A percentile compares a stretch with the other conserved stretches of the same genome.
Conservation (phyloP, 306 rosid species). For the Fragaria iinumae region DNA sequence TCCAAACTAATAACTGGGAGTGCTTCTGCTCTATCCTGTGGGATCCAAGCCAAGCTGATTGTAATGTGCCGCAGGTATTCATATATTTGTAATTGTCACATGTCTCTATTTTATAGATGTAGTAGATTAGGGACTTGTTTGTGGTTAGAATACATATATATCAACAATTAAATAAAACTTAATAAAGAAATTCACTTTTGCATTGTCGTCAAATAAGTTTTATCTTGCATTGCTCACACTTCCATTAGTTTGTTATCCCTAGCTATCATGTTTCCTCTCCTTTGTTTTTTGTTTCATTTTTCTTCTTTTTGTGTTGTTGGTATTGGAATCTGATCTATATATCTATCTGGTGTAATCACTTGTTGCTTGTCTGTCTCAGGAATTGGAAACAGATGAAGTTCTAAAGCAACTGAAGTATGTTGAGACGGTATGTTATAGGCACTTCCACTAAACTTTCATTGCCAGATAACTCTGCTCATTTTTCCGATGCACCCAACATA, state of each 20-base stretch:
- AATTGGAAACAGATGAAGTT: conserved; percentile 70
- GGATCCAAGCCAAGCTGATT: conserved; percentile 54
- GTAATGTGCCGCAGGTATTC: conserved; percentile 54
- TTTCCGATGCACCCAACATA: neutral
- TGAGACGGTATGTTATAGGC: conserved; percentile 56
- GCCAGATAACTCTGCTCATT: neutral
- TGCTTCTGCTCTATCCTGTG: conserved; percentile 50
- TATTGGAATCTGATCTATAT: neutral
- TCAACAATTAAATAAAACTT: neutral
- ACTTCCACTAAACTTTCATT: neutral
- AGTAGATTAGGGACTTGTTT: neutral
- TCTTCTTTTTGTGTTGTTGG: neutral
- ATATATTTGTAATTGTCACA: neutral
- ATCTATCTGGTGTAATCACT: neutral
- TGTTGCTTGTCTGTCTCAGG: conserved; percentile 48
- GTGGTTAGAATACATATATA: neutral
- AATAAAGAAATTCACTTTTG: neutral
- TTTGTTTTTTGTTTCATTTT: conserved; percentile 10
- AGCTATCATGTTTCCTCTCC: neutral
- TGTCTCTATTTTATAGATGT: neutral
- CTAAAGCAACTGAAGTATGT: conserved; percentile 74
- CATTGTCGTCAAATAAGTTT: neutral
- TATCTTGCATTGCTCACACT: neutral
- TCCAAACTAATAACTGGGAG: conserved; percentile 54
- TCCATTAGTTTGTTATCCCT: neutral